Evolutionary conservation across 1,139 yeast genomes (phyloP).

Genomic region (Entelexis paramagnoliae): DNA sequence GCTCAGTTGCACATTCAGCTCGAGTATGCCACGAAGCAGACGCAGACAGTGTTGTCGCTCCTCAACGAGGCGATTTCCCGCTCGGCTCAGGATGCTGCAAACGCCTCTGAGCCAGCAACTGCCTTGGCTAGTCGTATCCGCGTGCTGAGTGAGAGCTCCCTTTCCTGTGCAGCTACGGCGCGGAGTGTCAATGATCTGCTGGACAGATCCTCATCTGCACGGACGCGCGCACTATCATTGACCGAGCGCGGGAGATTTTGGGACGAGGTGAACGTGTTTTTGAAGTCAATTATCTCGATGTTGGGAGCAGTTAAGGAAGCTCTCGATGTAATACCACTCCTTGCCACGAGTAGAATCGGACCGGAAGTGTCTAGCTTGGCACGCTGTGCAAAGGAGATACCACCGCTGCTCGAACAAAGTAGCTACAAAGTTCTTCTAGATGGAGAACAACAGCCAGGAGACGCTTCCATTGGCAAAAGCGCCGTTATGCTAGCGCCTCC

Average conservation of each 20-base stretch:
- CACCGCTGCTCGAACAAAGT: conserved; percentile 61
- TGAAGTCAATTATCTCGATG: conserved; percentile 73
- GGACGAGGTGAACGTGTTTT: conserved; percentile 75
- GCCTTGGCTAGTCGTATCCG: conserved; percentile 53
- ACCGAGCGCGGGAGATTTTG: conserved; percentile 61
- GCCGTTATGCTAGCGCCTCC: conserved; percentile 20
- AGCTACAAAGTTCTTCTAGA: conserved; percentile 34
- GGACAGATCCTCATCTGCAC: conserved; percentile 36
- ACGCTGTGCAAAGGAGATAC: conserved; percentile 81
- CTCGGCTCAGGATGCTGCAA: conserved; percentile 28
- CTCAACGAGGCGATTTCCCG: conserved; percentile 66
- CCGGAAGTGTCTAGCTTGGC: conserved; percentile 73
- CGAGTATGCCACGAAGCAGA: conserved; percentile 60
- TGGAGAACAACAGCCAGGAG: conserved; percentile 1
- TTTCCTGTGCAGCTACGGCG: conserved; percentile 70
- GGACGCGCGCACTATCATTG: conserved; percentile 17
- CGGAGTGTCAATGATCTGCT: conserved; percentile 53
- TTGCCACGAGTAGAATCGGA: conserved; percentile 55
- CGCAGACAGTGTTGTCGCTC: conserved; percentile 70
- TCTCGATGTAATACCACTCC: conserved; percentile 67
- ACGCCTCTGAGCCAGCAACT: conserved; percentile 8
- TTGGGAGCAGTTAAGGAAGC: conserved; percentile 73
- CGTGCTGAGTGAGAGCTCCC: conserved; percentile 70
- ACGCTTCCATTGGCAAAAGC: background rate
- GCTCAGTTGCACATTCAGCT: conserved; percentile 67